Evolutionary conservation across 164 flowering plant genomes (phyloP), one percentile per base, ranked within the genome.

Genomic region (Annona squamosa): DNA sequence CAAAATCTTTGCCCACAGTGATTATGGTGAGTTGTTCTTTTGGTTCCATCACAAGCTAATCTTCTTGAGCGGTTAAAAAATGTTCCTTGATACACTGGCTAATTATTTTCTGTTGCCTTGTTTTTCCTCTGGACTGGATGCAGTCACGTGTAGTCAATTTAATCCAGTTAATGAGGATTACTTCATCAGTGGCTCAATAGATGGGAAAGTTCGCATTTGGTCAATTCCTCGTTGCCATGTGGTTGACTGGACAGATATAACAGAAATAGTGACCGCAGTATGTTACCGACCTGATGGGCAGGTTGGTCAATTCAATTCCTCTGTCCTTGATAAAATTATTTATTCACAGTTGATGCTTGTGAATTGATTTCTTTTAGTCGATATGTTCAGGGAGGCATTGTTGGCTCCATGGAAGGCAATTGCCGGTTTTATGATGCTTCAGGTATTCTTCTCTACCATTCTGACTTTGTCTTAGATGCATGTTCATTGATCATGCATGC

Each of bases 141-240:
- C 91, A 95, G 99, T 95, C 72, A 94, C 97, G 4, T 86, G 90
- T 69, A 83, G 87, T 69, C 92, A 95, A 74, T 93, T 95, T 77
- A 91, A 91, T 71, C 99, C 98, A 12, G 81, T 88, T 67, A 87
- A 94, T 75, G 94, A 94, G 57, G 83, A 90, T 78, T 84, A 81
- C 86, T 94, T 94, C 84, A 85, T 92, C 77, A 94, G 97, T 76
- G 98, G 99, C 65, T 94, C 98, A 44, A 88, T 94, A 64, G 97
- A 92, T 82, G 94, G 98, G 62, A 93, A 93, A 84, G 88, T 91
- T 43, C 96, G 98, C 45, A 88, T 91, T 46, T 94, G 98, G 98
- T 82, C 78, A n/a, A 65, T 90, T 76, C 59, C 82, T 61, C 77
- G 74, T 70, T 85, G 87, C 80, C 89, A 85, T 80, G 98, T 94